Conservation (phyloP, 2,329 filamentous ascomycete species). For the Colletotrichum incanum region DNA sequence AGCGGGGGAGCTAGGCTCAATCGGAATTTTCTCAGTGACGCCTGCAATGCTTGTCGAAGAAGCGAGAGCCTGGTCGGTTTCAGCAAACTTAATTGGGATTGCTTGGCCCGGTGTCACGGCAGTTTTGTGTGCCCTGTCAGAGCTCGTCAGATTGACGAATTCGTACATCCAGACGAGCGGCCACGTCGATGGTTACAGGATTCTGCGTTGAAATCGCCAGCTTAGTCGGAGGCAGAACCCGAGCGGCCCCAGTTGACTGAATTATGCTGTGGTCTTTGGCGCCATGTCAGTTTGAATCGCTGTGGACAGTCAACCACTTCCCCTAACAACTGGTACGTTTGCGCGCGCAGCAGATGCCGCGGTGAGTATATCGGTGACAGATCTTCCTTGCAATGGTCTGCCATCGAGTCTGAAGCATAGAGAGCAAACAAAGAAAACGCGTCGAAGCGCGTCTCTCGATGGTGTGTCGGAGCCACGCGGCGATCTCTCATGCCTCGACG, state of each 20-base stretch:
- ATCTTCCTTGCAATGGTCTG: background rate
- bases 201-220: background rate
- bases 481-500: slow-evolving; percentile 36
- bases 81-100: slow-evolving; percentile 38
- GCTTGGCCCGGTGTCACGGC: slow-evolving; percentile 40
- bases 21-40: slow-evolving; percentile 37
- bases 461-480: slow-evolving; percentile 8
- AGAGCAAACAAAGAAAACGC: slow-evolving; percentile 16
- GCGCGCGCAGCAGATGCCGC: background rate
- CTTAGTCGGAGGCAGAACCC: background rate
- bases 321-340: background rate
- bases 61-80: slow-evolving; percentile 35
- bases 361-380: background rate
- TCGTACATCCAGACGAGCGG: background rate
- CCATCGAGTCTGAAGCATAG: background rate
- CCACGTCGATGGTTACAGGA: slow-evolving; percentile 5
- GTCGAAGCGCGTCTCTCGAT: slow-evolving; percentile 12
- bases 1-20: slow-evolving; percentile 25
- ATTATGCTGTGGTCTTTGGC: background rate
- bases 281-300: background rate
- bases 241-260: slow-evolving; percentile 8
- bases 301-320: background rate
- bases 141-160: slow-evolving; percentile 6
- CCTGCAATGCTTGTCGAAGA: slow-evolving; percentile 39
- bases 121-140: slow-evolving; percentile 30